Conservation (phyloP, 225 moss, liverwort and hornwort genomes). For the Antitrichia curtipendula region DNA sequence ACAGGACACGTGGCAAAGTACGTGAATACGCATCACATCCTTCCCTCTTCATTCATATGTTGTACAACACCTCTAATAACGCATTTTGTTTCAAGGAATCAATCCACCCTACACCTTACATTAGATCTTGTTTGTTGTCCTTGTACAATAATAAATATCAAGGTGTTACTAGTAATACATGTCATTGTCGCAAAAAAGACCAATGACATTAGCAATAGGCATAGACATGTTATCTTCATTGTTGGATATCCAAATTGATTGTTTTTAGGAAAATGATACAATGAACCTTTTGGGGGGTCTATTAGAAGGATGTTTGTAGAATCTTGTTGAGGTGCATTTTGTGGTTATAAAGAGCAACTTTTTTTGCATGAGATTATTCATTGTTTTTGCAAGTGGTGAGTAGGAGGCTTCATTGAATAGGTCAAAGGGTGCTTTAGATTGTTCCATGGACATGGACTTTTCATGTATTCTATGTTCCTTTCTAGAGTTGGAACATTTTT, state of each 20-base stretch:
- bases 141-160: not conserved
- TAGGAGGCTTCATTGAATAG: no score
- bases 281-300: not conserved
- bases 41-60: not conserved
- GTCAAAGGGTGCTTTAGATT: no score
- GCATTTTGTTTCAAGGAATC: no score
- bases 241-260: accelerated
- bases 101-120: accelerated
- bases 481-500: not conserved
- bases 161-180: not conserved
- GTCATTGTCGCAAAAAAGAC: not conserved
- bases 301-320: not conserved
- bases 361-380: not conserved
- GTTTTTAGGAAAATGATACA: not conserved
- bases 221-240: not conserved
- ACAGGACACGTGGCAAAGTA: accelerated
- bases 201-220: not conserved
- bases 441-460: no score
- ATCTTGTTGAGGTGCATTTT: not conserved
- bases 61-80: accelerated
- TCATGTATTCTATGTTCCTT: not conserved
- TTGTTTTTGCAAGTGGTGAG: no score
- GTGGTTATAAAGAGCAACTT: not conserved
- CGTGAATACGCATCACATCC: no score
- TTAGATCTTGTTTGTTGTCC: not conserved